Evolutionary conservation across 2,329 filamentous ascomycete genomes (phyloP).

Genomic region (Epicoccum sorghinum): DNA sequence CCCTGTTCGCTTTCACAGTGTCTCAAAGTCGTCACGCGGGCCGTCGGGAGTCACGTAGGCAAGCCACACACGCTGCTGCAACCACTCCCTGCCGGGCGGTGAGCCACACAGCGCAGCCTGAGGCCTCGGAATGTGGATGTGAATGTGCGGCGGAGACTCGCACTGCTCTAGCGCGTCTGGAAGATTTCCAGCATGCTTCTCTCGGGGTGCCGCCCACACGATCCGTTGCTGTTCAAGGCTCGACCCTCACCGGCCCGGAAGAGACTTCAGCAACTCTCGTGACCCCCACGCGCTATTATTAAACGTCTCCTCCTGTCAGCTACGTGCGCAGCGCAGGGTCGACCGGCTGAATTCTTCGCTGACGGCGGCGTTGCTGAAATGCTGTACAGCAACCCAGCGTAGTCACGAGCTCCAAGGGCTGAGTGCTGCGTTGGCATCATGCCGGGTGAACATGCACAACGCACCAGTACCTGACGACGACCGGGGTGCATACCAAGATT

Average conservation of each 20-base stretch:
- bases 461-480: slow-evolving; percentile 40
- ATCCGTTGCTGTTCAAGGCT: slow-evolving; percentile 17
- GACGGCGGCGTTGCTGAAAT: slow-evolving; percentile 10
- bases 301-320: slow-evolving; percentile 25
- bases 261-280: slow-evolving; percentile 19
- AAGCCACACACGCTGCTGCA: neutral
- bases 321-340: neutral
- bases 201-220: slow-evolving; percentile 12
- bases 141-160: slow-evolving; percentile 7
- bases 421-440: slow-evolving; percentile 17
- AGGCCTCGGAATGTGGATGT: slow-evolving; percentile 3
- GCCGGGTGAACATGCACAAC: slow-evolving; percentile 19
- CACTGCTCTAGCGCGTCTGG: slow-evolving; percentile 15
- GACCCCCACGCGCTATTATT: slow-evolving; percentile 49
- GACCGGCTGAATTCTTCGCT: slow-evolving; percentile 2
- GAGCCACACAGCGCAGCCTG: neutral
- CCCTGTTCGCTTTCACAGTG: slow-evolving; percentile 24
- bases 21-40: slow-evolving; percentile 16
- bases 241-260: slow-evolving; percentile 17
- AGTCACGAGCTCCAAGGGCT: slow-evolving; percentile 23
- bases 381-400: neutral
- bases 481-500: slow-evolving; percentile 28
- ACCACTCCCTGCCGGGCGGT: neutral
- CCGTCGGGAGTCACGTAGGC: neutral
- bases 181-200: slow-evolving; percentile 14